Base-by-base conservation (phyloP, 768 basidiomycete species). In the Zangia roseola region DNA sequence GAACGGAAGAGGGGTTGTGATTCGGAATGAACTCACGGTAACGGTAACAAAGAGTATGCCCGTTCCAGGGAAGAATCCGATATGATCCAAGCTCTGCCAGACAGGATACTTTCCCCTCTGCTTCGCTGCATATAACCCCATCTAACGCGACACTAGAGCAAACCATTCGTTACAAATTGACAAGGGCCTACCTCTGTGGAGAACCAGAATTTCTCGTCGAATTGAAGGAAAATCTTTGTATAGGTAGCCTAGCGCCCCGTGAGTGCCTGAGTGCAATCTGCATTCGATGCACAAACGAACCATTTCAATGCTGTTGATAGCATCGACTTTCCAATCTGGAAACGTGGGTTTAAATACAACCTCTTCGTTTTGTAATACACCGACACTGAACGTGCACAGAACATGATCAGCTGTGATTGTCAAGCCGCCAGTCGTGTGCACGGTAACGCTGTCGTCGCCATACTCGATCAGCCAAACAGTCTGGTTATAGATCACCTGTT, bases 141-240 rank as follows among this genome's bases (percentile, higher is more conserved):
- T 56, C 67, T 67, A 40, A 31, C 35, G 10, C 16, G 6, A 17
- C 9, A 24, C 47, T 7, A 35, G 16, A 26, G 0, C n/a, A n/a
- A n/a, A 16, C 37, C 8, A 3, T 31, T 12, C 6, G 17, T 10
- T 12, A 30, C 0, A 28, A 3, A 10, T 1, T 10, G 5, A 13
- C 10, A 20, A 10, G 36, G 6, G 3, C 33, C 21, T 33, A 69
- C 74, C 71, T 79, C 60, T 0, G 76, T 78, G 23, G 71, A 64
- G 47, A 76, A 78, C 79, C 79, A 86, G 62, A 86, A 86, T 21
- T 79, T 81, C 46, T 75, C 58, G 0, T 77, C 71, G 57, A 86
- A 86, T 52, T 82, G 75, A 40, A 86, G 58, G 64, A 84, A 86
- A 21, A 86, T 83, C 62, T 86, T 86, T 3, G 84, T 83, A 52